A percentile compares a stretch with the other conserved stretches of the same genome.
These are phyloP conservation scores for Phialophora verrucosa DNA, from an alignment of 2,329 filamentous ascomycete species.

Conservation along the genomic window DNA sequence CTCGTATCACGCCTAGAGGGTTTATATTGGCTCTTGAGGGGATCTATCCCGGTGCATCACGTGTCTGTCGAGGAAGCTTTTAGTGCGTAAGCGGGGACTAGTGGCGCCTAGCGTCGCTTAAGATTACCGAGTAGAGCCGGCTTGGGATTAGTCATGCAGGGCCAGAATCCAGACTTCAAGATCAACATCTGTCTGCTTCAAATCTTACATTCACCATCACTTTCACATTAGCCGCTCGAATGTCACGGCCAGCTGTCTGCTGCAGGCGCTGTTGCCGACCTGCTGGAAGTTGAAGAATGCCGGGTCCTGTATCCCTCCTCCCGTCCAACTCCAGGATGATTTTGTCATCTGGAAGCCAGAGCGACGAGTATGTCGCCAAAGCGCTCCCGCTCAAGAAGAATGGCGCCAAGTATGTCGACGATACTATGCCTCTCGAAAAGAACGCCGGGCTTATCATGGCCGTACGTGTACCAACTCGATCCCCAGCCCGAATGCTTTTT, in stretches of 20 bases:
- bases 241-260: not conserved
- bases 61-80: no score
- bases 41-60: not conserved
- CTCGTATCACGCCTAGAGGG: no score
- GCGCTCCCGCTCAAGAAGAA: not conserved
- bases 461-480: conserved; percentile 9
- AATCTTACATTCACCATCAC: not conserved
- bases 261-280: not conserved
- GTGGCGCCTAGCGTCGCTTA: not conserved
- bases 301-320: not conserved
- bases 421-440: conserved; percentile 16
- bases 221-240: not conserved
- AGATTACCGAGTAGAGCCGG: not conserved
- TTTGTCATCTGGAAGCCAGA: not conserved
- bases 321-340: not conserved
- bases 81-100: not conserved
- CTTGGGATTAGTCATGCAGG: not conserved
- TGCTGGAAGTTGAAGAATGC: not conserved
- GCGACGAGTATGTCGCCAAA: not conserved
- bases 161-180: not conserved
- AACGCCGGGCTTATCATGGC: conserved; percentile 27
- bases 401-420: conserved; percentile 3
- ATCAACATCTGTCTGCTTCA: not conserved
- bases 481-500: not conserved
- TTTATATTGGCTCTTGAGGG: not conserved